These are phyloP conservation scores for Kwoniella bestiolae DNA, from an alignment of 768 basidiomycete genomes.

Conservation along the genomic window DNA sequence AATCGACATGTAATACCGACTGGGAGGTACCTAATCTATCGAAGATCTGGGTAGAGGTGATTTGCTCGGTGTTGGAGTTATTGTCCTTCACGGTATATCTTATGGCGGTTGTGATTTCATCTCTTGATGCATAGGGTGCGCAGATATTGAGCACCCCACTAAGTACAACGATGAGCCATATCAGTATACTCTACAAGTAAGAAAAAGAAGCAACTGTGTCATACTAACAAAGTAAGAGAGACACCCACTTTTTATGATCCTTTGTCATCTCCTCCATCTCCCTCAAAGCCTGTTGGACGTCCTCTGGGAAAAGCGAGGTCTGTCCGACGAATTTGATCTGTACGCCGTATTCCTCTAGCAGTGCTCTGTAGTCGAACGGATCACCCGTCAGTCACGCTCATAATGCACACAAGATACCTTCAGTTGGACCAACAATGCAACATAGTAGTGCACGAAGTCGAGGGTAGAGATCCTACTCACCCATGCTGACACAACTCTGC, in stretches of 20 bases:
- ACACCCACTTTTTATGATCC: constrained; percentile 69
- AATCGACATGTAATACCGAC: constrained; percentile 7
- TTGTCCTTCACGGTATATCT: constrained; percentile 53
- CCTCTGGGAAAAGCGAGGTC: constrained; percentile 73
- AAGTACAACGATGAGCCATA: neutral
- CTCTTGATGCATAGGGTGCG: constrained; percentile 87
- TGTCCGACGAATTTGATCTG: constrained; percentile 81
- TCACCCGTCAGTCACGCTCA: too few species aligned
- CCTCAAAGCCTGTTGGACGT: constrained; percentile 69
- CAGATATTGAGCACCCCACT: constrained; percentile 90
- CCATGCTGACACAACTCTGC: constrained; percentile 78
- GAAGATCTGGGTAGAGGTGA: constrained; percentile 35
- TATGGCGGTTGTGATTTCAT: constrained; percentile 87
- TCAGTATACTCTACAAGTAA: too few species aligned
- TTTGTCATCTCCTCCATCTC: constrained; percentile 78
- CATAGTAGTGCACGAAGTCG: neutral
- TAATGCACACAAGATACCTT: neutral
- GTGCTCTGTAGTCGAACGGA: constrained; percentile 62
- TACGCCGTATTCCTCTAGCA: constrained; percentile 80
- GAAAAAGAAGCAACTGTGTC: too few species aligned
- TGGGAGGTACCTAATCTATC: constrained; percentile 26
- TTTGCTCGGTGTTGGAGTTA: constrained; percentile 9
- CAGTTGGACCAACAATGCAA: neutral
- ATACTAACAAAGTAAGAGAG: neutral
- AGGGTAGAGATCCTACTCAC: constrained; percentile 61